phyloP scores from a whole-genome alignment of 768 basidiomycete genomes.

The Sporobolomyces phaffii region DNA sequence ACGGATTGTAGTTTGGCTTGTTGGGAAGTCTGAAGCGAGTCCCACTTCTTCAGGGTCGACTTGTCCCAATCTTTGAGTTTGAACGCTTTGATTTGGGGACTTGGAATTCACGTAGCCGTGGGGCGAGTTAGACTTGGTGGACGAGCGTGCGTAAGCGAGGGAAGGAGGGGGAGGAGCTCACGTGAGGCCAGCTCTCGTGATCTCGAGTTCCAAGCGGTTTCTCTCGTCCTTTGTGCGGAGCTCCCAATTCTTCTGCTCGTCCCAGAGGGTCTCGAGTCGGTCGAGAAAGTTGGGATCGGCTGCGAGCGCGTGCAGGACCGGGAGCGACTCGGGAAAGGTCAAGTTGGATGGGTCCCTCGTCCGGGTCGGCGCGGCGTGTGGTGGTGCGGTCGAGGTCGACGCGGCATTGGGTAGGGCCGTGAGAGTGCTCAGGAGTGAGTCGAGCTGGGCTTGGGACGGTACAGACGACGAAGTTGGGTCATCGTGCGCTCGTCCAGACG shows the following conservation, averaged over 20 bases:
- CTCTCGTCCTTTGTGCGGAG: constrained; percentile 34
- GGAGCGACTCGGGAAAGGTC: constrained; percentile 28
- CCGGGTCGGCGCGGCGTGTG: not conserved
- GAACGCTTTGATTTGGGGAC: not conserved
- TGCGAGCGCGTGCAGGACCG: constrained; percentile 24
- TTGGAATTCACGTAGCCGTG: too few species aligned
- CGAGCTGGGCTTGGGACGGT: constrained; percentile 25
- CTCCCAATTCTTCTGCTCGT: constrained; percentile 30
- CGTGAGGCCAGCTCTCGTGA: not conserved
- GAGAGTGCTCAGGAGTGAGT: constrained; percentile 23
- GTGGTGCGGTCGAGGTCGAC: not conserved
- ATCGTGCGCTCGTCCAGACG: not conserved
- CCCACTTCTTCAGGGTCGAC: constrained; percentile 1
- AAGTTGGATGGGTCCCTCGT: constrained; percentile 6
- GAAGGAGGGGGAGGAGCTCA: not conserved
- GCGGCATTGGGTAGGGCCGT: not conserved
- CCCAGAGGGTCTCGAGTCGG: constrained; percentile 7
- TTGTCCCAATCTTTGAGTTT: constrained; percentile 27
- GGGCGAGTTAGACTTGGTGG: too few species aligned
- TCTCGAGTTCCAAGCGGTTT: constrained; percentile 20
- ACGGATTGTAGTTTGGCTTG: constrained; percentile 16
- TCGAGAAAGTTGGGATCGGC: constrained; percentile 1
- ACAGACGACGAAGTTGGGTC: not conserved
- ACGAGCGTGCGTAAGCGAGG: not conserved
- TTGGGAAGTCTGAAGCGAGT: constrained; percentile 13